Base-by-base conservation (phyloP, 31 red algal genomes). In the Asparagopsis taxiformis region DNA sequence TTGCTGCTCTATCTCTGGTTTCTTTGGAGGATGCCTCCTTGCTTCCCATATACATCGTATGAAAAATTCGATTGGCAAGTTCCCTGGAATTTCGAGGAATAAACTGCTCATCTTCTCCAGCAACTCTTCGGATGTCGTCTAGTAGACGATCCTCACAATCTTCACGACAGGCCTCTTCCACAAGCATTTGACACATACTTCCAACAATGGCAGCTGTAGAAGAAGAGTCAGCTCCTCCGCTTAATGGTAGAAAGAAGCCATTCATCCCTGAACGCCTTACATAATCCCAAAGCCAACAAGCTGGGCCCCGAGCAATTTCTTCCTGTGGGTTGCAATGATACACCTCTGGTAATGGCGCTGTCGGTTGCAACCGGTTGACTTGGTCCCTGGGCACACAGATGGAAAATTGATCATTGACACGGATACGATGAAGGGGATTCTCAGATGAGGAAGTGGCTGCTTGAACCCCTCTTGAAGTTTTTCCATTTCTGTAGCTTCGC, bases 241-340 rank as follows among this genome's bases (percentile, higher is more conserved):
- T 88, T 36, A 98, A 60, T 10, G 95, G 85, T n/a, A 98, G 56
- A 44, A 98, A 89, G 80, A 88, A 98, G 31, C 95, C 95, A 33
- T 72, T 69, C 36, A 84, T 48, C 38, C 80, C 80, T 13, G 85
- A 91, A 28, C 95, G 75, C 20, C 95, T 78, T 25, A 98, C 43
- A 41, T 98, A 98, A 56, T 98, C 95, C 95, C 95, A 98, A 20
- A 98, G 73, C 95, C 95, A 98, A 55, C 95, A 98, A 30, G 95
- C 95, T 1, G 95, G 95, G n/a, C 95, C 95, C 1, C 61, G 68
- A 23, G 87, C 95, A 26, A 98, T 94, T 64, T 98, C 95, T 51
- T 94, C 91, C 69, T 92, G 77, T 6, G 74, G 51, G 31, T n/a
- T 46, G 36, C 55, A 77, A 55, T 61, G 48, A 20, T 19, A 31